Conservation (phyloP, 805 yeast species). For the Jamesozyma hellenica region DNA sequence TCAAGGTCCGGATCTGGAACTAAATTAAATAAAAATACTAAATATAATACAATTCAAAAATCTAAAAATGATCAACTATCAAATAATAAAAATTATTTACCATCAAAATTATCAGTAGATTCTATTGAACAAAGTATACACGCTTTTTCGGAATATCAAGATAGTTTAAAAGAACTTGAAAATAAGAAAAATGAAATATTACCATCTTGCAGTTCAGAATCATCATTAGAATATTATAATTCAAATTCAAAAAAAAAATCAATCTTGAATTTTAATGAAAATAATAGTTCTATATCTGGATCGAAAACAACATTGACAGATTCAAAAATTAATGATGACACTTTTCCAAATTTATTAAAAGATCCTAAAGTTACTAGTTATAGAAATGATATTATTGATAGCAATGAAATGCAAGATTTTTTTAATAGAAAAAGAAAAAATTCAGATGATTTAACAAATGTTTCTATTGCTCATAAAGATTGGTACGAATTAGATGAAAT, state of each 20-base stretch:
- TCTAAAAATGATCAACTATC: no score
- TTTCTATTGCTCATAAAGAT: background rate
- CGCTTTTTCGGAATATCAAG: no score
- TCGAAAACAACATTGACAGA: background rate
- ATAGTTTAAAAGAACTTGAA: no score
- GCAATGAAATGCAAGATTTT: background rate
- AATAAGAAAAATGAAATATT: no score
- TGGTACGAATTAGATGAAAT: no score
- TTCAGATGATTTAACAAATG: background rate
- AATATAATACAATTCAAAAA: background rate
- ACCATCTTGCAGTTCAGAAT: no score
- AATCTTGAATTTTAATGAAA: background rate
- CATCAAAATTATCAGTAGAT: no score
- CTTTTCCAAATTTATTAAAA: constrained; percentile 23
- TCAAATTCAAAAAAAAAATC: background rate
- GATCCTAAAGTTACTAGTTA: background rate
- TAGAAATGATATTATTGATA: background rate
- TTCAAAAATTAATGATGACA: background rate
- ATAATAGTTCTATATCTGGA: background rate
- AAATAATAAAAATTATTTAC: no score
- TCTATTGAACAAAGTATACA: no score
- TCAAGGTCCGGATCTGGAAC: constrained; percentile 13
- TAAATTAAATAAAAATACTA: no score
- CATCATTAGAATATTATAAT: no score
- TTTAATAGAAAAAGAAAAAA: background rate